A percentile compares a stretch with the other conserved stretches of the same genome.
Conservation (phyloP, 202 grass and related monocot species). For the Musa balbisiana region DNA sequence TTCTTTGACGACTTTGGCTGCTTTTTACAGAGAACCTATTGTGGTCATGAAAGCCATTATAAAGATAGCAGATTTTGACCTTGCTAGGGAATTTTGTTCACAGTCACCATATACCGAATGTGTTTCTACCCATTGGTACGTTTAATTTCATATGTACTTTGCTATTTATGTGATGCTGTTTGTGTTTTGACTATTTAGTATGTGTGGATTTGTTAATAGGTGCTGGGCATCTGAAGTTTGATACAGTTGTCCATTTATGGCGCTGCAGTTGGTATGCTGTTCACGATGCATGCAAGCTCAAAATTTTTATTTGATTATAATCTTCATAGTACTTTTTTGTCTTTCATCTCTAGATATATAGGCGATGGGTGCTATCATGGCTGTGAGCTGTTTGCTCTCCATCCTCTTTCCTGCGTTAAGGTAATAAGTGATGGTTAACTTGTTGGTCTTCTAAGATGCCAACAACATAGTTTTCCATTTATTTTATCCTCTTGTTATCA, state of each 20-base stretch:
- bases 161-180: background rate
- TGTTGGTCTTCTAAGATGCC: background rate
- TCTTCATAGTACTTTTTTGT: constrained; percentile 7
- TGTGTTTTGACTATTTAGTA: constrained; percentile 5
- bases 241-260: constrained; percentile 85
- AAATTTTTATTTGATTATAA: background rate
- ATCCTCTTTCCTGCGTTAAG: constrained; percentile 89
- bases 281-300: background rate
- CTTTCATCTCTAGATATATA: constrained; percentile 75
- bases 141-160: background rate
- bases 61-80: constrained; percentile 94
- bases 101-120: constrained; percentile 88
- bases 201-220: constrained; percentile 41
- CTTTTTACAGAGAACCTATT: constrained; percentile 70
- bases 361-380: constrained; percentile 99
- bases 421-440: constrained; percentile 27
- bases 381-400: constrained; percentile 75
- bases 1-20: too few species aligned
- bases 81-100: constrained; percentile 82
- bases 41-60: constrained; percentile 66
- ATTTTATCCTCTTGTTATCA: background rate
- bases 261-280: constrained; percentile 70
- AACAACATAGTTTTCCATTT: background rate
- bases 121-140: constrained; percentile 90
- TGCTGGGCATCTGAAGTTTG: constrained; percentile 93